Evolutionary conservation across 331 rosid genomes (phyloP), one percentile per base, ranked within the genome.

Genomic region (Ulmus americana): DNA sequence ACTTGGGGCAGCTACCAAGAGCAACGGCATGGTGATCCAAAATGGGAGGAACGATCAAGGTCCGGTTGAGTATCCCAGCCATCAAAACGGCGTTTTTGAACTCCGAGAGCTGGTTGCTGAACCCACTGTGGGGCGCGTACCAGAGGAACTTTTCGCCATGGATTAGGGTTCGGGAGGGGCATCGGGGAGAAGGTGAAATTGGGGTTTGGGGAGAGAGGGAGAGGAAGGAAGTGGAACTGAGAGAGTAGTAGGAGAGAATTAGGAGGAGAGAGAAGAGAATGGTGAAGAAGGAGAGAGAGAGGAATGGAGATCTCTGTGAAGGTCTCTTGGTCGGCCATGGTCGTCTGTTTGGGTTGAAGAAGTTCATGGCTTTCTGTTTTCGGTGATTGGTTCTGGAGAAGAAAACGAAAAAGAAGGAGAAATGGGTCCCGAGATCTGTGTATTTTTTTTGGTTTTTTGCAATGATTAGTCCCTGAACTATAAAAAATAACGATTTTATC

Each of bases 111-210:
- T 92, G 95, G 78, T 92, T 92, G 74, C 79, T 82, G 90, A 92
- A 88, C 55, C 98, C 98, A 5, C 95, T 87, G 76, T 85, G 95
- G 49, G 98, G 97, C 0, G 95, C 95, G 61, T 86, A 89, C 81
- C 81, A 85, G 61, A 89, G 56, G 79, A 89, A 94, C 50, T 55
- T 89, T 60, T 77, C 84, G 6, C 83, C 81, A 38, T 60, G 55
- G 22, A 63, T 22, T 3, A 67, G 50, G 50, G 81, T 70, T 35
- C 35, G 35, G 35, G 35, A 28, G 35, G 59, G 77, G 67, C 98
- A 87, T 18, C 53, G 75, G 39, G 58, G 61, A 40, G 76, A 59
- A 8, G 28, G 47, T n/a, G 80, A 42, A 41, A 10, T 13, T 7
- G 45, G 35, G 47, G 62, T 54, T 20, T 49, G 62, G 70, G 76